Evolutionary conservation across 2,329 filamentous ascomycete species (phyloP).

Genomic region (Cylindrodendrum hubeiense): DNA sequence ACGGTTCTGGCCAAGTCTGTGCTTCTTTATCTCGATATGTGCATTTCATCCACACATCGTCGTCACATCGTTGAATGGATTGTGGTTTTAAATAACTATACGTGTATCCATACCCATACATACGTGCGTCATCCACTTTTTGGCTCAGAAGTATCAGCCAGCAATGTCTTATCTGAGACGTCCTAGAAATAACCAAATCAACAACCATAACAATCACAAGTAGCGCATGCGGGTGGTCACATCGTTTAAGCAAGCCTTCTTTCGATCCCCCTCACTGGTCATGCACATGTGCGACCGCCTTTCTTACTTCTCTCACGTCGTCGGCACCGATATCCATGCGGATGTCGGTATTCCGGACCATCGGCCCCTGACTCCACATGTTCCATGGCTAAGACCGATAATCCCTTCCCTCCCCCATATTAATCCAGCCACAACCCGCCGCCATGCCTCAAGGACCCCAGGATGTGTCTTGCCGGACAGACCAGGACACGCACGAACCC

Average conservation of each 20-base stretch:
- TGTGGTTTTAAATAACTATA: not conserved
- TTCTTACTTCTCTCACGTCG: not conserved
- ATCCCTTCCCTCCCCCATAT: constrained; percentile 3
- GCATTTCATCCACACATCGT: not conserved
- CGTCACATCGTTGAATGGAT: not conserved
- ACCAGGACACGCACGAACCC: not conserved
- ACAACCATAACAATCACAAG: not conserved
- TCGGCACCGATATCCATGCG: constrained; percentile 31
- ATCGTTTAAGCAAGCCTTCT: too few relatives aligned
- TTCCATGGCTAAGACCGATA: constrained; percentile 11
- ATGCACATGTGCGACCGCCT: not conserved
- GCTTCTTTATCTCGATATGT: not conserved
- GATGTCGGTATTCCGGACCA: constrained; percentile 31
- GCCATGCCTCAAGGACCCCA: not conserved
- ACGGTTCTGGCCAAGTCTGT: not conserved
- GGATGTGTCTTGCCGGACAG: not conserved
- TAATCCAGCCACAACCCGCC: not conserved
- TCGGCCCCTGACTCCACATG: constrained; percentile 26
- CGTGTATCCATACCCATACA: not conserved
- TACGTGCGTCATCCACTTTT: not conserved
- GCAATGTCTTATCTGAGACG: not conserved
- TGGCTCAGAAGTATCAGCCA: not conserved
- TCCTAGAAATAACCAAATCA: not conserved
- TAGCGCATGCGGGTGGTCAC: not conserved
- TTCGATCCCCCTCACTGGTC: not conserved